Evolutionary conservation across 768 basidiomycete genomes (phyloP), one percentile per base, ranked within the genome.

Genomic region (Ramaria sp.): DNA sequence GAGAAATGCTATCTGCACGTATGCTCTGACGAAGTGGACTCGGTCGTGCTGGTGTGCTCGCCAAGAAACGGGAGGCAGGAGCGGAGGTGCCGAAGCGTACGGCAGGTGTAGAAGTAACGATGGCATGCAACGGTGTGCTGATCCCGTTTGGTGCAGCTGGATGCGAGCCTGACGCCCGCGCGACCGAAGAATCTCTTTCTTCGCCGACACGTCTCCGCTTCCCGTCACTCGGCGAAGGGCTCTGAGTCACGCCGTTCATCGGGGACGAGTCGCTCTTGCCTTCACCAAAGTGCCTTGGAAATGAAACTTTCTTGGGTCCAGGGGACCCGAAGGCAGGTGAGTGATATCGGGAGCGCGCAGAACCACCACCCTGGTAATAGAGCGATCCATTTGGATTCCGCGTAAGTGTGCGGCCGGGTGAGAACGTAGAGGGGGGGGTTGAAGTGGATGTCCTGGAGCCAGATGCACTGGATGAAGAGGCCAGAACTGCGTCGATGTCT

Each of bases 331-430:
- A 88, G 4, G 82, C 83, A 47, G 87, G 86, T 9, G 86, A 86
- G 43, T 86, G 82, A 66, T 86, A 88, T 48, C 78, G 78, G 19
- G 74, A 71, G 62, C 77, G 82, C 12, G 88, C 81, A 62, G 84
- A 88, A 43, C 87, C 86, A 33, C 73, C 83, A n/a, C 88, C 88
- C 61, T 82, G 78, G 83, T 84, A 88, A 49, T 76, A 75, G 68
- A 85, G 85, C 34, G 71, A 64, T 20, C 88, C 88, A 64, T 90
- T 91, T 0, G 88, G 88, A 63, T 91, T 91, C 65, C 72, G 79
- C 20, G 75, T 65, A 7, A 90, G 70, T 10, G 76, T 81, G 34
- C 55, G 55, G 7, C 19, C 20, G 10, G 47, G 12, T 9, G 53
- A 41, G 0, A 41, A 37, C 3, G 24, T 31, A 38, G 20, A 27